Conservation (phyloP, 805 yeast species). For the Blastobotrys terrestris region DNA sequence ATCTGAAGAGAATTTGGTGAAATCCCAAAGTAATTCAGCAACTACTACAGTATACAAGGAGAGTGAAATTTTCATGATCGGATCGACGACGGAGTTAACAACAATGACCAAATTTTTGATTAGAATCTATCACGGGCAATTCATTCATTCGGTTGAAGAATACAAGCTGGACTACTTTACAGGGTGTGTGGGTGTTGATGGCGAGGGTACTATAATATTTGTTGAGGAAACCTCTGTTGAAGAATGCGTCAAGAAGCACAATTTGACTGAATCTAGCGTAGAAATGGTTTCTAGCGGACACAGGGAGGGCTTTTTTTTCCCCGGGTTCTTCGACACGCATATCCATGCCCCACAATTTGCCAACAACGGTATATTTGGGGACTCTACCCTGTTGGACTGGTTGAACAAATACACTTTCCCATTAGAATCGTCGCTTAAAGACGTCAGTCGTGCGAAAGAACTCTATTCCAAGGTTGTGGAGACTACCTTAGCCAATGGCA, state of each 20-base stretch:
- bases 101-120: conserved; percentile 8
- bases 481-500: conserved; percentile 71
- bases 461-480: conserved; percentile 65
- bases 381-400: conserved; percentile 85
- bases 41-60: too few species aligned
- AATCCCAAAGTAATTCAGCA: too few species aligned
- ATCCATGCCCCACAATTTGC: conserved; percentile 84
- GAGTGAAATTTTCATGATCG: too few species aligned
- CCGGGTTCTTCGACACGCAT: conserved; percentile 80
- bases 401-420: conserved; percentile 83
- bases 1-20: too few species aligned
- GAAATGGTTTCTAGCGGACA: conserved; percentile 4
- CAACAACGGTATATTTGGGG: conserved; percentile 77
- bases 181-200: conserved; percentile 59
- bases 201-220: conserved; percentile 47
- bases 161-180: conserved; percentile 46
- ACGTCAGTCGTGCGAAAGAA: conserved; percentile 46
- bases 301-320: conserved; percentile 52
- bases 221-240: conserved; percentile 28
- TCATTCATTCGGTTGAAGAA: conserved; percentile 12
- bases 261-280: conserved; percentile 12
- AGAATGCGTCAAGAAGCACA: conserved; percentile 24
- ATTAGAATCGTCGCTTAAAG: conserved; percentile 61
- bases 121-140: conserved; percentile 14
- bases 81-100: background rate